Evolutionary conservation across 257 asterid species (phyloP).

Genomic region (Penstemon davidsonii): DNA sequence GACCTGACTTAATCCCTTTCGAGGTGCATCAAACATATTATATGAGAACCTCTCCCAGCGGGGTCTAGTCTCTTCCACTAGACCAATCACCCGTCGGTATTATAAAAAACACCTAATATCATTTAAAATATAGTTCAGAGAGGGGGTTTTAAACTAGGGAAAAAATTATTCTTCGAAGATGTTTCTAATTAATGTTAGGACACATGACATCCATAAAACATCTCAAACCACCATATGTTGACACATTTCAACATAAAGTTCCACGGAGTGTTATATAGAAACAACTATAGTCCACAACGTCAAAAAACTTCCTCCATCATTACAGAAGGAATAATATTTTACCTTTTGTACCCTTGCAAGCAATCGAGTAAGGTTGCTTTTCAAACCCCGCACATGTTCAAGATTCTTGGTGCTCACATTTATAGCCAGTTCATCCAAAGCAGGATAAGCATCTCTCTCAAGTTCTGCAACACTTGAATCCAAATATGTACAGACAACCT

Average conservation of each 20-base stretch:
- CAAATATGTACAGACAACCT: conserved; percentile 83
- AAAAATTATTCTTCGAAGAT: not conserved
- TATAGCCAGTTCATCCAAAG: conserved; percentile 88
- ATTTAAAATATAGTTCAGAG: too few species aligned
- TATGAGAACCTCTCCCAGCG: too few species aligned
- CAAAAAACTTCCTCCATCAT: not conserved
- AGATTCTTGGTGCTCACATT: conserved; percentile 94
- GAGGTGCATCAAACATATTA: too few species aligned
- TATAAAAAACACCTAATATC: not conserved
- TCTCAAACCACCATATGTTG: conserved; percentile 15
- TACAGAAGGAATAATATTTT: conserved; percentile 24
- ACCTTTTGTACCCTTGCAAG: conserved; percentile 98
- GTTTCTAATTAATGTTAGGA: not conserved
- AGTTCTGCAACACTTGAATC: conserved; percentile 84
- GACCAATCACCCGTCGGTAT: too few species aligned
- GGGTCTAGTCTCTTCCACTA: too few species aligned
- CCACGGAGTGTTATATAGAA: not conserved
- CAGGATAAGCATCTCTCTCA: conserved; percentile 94
- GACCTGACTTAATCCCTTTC: too few species aligned
- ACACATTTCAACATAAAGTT: conserved; percentile 6
- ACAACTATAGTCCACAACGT: not conserved
- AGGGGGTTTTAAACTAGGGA: too few species aligned
- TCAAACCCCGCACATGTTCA: conserved; percentile 87
- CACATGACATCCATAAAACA: conserved; percentile 7
- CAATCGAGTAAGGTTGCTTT: conserved; percentile 90